A percentile compares a stretch with the other conserved stretches of the same genome.
Evolutionary conservation across 306 rosid genomes (phyloP).

Genomic region (Amphicarpaea edgeworthii): DNA sequence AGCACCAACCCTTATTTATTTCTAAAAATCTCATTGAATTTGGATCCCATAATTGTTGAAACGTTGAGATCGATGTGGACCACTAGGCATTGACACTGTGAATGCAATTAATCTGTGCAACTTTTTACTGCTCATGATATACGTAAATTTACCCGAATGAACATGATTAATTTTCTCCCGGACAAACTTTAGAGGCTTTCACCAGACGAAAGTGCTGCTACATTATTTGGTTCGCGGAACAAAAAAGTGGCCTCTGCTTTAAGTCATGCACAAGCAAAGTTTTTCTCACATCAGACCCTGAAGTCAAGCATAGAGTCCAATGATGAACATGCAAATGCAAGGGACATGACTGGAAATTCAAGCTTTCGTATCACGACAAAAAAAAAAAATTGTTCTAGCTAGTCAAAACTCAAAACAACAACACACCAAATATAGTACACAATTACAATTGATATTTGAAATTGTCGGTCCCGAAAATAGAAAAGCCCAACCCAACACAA

Average conservation of each 20-base stretch:
- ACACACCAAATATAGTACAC: background rate
- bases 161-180: conserved; percentile 36
- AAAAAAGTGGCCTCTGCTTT: conserved; percentile 53
- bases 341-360: conserved; percentile 34
- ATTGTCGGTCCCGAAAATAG: conserved; percentile 10
- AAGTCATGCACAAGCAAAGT: conserved; percentile 74
- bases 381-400: conserved; percentile 28
- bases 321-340: conserved; percentile 38
- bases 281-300: conserved; percentile 19
- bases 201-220: conserved; percentile 38
- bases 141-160: conserved; percentile 16
- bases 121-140: conserved; percentile 38
- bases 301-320: conserved; percentile 20
- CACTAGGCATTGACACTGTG: conserved; percentile 33
- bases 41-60: conserved; percentile 17
- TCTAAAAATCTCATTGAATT: conserved; percentile 20
- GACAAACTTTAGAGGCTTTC: conserved; percentile 53
- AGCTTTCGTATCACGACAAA: conserved; percentile 35
- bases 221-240: conserved; percentile 58
- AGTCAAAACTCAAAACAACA: no score
- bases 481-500: background rate
- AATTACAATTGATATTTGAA: background rate
- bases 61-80: conserved; percentile 36
- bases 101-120: conserved; percentile 29
- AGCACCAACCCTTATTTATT: conserved; percentile 4